Evolutionary conservation across 768 basidiomycete species (phyloP).

Genomic region (Phlegmacium glaucopus): DNA sequence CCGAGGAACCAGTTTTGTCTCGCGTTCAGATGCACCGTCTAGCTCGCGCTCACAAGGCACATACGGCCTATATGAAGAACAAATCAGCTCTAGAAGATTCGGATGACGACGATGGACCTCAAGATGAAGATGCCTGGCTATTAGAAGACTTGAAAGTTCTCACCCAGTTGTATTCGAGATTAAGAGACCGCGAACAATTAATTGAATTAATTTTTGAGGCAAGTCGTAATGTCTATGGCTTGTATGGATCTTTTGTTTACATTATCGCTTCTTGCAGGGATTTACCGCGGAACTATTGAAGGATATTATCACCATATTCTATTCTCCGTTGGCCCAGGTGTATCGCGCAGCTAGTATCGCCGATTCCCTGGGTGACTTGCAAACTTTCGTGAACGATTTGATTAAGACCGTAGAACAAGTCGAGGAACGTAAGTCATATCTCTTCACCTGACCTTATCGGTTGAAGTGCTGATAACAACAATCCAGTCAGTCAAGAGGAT

Average conservation of each 20-base stretch:
- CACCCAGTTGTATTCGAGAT: slow-evolving; percentile 69
- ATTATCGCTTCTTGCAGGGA: slow-evolving; percentile 50
- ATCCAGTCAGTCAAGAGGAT: slow-evolving; percentile 75
- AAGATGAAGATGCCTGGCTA: slow-evolving; percentile 94
- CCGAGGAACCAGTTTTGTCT: slow-evolving; percentile 70
- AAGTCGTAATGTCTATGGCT: slow-evolving; percentile 12
- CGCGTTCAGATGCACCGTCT: slow-evolving; percentile 81
- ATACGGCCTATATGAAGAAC: slow-evolving; percentile 66
- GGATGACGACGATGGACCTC: slow-evolving; percentile 90
- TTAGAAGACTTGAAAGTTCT: slow-evolving; percentile 88
- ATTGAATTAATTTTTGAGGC: slow-evolving; percentile 96
- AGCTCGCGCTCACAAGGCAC: slow-evolving; percentile 72
- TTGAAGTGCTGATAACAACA: slow-evolving; percentile 3
- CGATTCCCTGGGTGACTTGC: slow-evolving; percentile 87
- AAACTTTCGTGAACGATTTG: slow-evolving; percentile 92
- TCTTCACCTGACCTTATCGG: neutral
- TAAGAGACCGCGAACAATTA: slow-evolving; percentile 88
- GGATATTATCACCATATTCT: slow-evolving; percentile 99
- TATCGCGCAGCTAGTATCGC: slow-evolving; percentile 97
- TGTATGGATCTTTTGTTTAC: neutral
- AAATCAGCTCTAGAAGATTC: slow-evolving; percentile 68
- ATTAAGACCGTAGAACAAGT: slow-evolving; percentile 91
- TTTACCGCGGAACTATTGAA: slow-evolving; percentile 92
- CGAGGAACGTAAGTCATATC: slow-evolving; percentile 72
- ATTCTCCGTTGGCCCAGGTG: slow-evolving; percentile 92